Evolutionary conservation across 2,329 filamentous ascomycete species (phyloP).

Genomic region (Coniella vitis): DNA sequence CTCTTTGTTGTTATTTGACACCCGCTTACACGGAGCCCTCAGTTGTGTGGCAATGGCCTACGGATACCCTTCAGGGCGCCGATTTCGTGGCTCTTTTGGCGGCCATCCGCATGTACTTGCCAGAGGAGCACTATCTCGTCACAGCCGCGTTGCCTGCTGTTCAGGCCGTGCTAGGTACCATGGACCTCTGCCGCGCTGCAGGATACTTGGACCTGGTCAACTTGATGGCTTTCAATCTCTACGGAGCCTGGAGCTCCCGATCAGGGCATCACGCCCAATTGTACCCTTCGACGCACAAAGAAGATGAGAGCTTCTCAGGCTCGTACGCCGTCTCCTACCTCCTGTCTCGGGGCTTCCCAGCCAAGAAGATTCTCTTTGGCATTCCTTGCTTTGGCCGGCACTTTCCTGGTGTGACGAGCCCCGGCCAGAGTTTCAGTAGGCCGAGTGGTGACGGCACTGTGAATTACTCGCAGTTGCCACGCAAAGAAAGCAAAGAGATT

Average conservation of each 20-base stretch:
- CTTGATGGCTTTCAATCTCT: constrained; percentile 75
- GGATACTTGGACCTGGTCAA: constrained; percentile 69
- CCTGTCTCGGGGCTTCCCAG: constrained; percentile 57
- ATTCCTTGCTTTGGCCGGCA: constrained; percentile 71
- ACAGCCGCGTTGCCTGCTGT: constrained; percentile 67
- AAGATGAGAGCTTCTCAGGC: constrained; percentile 59
- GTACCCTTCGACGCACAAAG: constrained; percentile 47
- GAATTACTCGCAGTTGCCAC: constrained; percentile 65
- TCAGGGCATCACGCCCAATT: constrained; percentile 73
- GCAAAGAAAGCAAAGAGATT: constrained; percentile 53
- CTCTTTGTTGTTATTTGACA: not conserved
- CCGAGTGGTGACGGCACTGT: constrained; percentile 64
- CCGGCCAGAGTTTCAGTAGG: constrained; percentile 52
- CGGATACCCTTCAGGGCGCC: constrained; percentile 56
- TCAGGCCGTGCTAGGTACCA: constrained; percentile 58
- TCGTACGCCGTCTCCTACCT: constrained; percentile 61
- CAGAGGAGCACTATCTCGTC: constrained; percentile 60
- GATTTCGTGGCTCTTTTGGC: constrained; percentile 66
- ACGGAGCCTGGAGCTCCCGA: constrained; percentile 59
- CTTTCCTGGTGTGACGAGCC: constrained; percentile 58
- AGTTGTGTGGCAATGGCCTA: constrained; percentile 81
- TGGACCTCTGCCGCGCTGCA: constrained; percentile 57
- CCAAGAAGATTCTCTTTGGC: constrained; percentile 67
- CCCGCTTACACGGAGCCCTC: constrained; percentile 1
- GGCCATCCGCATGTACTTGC: constrained; percentile 59